A percentile compares a stretch with the other conserved stretches of the same genome.
Evolutionary conservation across 495 filamentous ascomycete species (phyloP).

Genomic region (Penicillium taxi): DNA sequence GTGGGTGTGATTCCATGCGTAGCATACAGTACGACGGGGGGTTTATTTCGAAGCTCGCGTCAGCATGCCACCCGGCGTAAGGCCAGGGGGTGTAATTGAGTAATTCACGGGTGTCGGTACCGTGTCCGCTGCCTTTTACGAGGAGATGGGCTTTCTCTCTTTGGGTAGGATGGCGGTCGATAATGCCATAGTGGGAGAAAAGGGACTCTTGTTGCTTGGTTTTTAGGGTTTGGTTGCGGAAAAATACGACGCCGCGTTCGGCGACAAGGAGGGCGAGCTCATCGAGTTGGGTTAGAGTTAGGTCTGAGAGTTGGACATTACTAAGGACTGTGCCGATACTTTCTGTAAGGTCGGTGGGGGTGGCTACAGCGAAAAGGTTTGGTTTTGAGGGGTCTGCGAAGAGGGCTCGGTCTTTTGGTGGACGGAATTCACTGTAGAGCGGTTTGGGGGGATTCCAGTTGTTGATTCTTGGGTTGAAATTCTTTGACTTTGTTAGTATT

Average conservation of each 20-base stretch:
- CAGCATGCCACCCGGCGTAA: slow-evolving; percentile 39
- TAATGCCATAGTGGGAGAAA: slow-evolving; percentile 41
- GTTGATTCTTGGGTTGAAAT: slow-evolving; percentile 38
- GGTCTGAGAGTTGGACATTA: slow-evolving; percentile 35
- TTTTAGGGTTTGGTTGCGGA: slow-evolving; percentile 40
- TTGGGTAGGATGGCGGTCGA: slow-evolving; percentile 44
- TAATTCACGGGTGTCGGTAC: slow-evolving; percentile 30
- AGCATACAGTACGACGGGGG: slow-evolving; percentile 45
- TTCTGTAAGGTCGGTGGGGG: slow-evolving; percentile 41
- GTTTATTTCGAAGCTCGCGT: slow-evolving; percentile 47
- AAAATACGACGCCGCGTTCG: slow-evolving; percentile 36
- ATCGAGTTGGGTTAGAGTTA: slow-evolving; percentile 31
- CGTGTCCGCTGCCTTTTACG: slow-evolving; percentile 26
- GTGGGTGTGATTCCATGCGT: slow-evolving; percentile 48
- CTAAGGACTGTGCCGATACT: slow-evolving; percentile 40
- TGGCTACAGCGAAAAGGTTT: slow-evolving; percentile 39
- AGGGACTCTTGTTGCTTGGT: slow-evolving; percentile 43
- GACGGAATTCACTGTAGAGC: slow-evolving; percentile 28
- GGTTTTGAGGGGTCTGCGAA: slow-evolving; percentile 47
- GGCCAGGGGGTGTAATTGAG: slow-evolving; percentile 35
- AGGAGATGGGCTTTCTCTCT: slow-evolving; percentile 25
- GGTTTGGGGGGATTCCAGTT: slow-evolving; percentile 39
- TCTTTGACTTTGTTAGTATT: too few species aligned
- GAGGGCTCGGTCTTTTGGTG: slow-evolving; percentile 40
- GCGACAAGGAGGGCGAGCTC: slow-evolving; percentile 39